Base-by-base conservation (phyloP, 495 filamentous ascomycete species). In the Mycothermus thermophilus region DNA sequence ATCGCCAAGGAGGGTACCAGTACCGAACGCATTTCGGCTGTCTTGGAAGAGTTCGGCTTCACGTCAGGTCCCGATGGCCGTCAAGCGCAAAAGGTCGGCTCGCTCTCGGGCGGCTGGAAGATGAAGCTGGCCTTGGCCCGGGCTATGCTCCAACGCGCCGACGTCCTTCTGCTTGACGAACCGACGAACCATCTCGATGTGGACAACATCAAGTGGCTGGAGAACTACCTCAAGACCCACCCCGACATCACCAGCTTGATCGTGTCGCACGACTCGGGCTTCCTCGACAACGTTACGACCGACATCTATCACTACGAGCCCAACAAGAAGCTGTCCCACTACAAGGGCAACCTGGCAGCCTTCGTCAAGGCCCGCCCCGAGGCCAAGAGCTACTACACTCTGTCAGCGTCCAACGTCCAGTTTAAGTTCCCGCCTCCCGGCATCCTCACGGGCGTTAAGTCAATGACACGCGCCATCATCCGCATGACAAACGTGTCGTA, bases 271-370 rank as follows among this genome's bases (percentile, higher is more conserved):
- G 90, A 99, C 72, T 95, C 87, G 5, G 78, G 81, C 27, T 99
- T 99, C 72, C 64, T 99, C 26, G 90, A 99, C 54, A 80, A 84
- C 20, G 84, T 99, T 37, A 95, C 88, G 50, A 99, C 90, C 4
- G 92, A 99, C 54, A 94, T 99, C 58, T 96, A 95, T 64, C 90
- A 99, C 62, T 99, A 99, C 64, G 90, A 99, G 58, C 69, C 68
- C 13, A 66, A 72, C 49, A 99, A 99, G 77, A 96, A 96, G 63
- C 74, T 99, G 4, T 80, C 80, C 25, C 82, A 75, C 63, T 96
- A 93, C 71, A 83, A 79, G 57, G 90, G 90, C 40, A 99, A 99
- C 54, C 75, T 99, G 19, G 79, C 84, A 22, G 84, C 69, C 13
- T 95, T 99, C 47, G 90, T 99, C 52, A 75, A 83, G 57, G 60